Evolutionary conservation across 192 early-diverging fungal species (phyloP).

Genomic region (Gamsiella multidivaricata): DNA sequence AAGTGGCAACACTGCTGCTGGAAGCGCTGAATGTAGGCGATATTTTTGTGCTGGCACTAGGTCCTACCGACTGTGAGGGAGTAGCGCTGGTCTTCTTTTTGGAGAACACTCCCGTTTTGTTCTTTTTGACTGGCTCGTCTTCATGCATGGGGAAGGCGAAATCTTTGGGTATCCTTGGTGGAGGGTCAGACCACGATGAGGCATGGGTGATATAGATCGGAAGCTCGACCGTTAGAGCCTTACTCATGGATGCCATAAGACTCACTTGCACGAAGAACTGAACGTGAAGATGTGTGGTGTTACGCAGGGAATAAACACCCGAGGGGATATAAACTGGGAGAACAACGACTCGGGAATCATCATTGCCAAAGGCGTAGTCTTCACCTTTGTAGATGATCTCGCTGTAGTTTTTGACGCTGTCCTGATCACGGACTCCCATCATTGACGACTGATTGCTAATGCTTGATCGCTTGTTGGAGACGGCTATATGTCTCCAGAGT

Average conservation of each 20-base stretch:
- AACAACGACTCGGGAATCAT: constrained; percentile 36
- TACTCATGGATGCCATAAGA: constrained; percentile 47
- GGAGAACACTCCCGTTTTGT: constrained; percentile 43
- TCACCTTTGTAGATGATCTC: constrained; percentile 54
- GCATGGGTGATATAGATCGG: constrained; percentile 46
- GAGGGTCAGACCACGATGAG: constrained; percentile 51
- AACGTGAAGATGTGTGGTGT: constrained; percentile 32
- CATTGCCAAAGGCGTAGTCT: constrained; percentile 39
- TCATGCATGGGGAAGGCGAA: constrained; percentile 43
- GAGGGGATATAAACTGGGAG: constrained; percentile 48
- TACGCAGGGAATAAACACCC: constrained; percentile 40
- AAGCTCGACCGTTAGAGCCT: constrained; percentile 37
- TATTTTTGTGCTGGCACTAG: not conserved
- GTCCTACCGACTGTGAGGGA: not conserved
- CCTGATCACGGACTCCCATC: constrained; percentile 21
- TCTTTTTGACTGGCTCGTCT: constrained; percentile 42
- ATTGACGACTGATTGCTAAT: not conserved
- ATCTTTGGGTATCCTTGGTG: constrained; percentile 43
- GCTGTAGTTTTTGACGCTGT: constrained; percentile 43
- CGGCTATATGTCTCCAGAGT: constrained; percentile 38
- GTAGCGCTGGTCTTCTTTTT: constrained; percentile 25
- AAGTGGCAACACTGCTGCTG: not conserved
- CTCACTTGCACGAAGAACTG: constrained; percentile 53
- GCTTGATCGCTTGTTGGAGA: constrained; percentile 4
- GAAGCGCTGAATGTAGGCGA: not conserved